Evolutionary conservation across 2,329 filamentous ascomycete genomes (phyloP), one percentile per base, ranked within the genome.

Genomic region (Penicillium olsonii): DNA sequence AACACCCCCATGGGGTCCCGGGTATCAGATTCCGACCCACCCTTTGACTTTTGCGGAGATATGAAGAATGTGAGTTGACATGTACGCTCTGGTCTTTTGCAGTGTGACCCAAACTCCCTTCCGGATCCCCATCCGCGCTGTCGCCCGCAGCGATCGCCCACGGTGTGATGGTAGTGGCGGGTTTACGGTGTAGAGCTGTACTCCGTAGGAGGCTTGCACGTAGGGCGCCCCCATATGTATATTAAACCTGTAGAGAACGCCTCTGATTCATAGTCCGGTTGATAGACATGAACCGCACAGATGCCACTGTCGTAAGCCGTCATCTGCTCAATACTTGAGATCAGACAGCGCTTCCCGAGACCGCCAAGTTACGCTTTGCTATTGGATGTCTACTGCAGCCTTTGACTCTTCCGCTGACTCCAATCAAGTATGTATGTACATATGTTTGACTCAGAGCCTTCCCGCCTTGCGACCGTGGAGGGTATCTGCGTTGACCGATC

Each of bases 111-210:
- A 48, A n/a, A 45, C 33, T 8, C 18, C 20, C 24, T 15, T 12
- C 27, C 42, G 51, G 44, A 26, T 29, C 24, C 15, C 38, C 31
- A 41, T 52, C 42, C 45, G 47, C 44, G 39, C 42, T 34, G 18
- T 38, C 33, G 42, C 33, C 27, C 37, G 50, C 47, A 43, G 40
- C 39, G 47, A 53, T 54, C 42, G 34, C 29, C 38, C 37, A 50
- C 29, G 50, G 26, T 50, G 38, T 42, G 40, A 48, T 42, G 42
- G 18, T n/a, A 19, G 41, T 48, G 44, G 44, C 33, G 27, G 49
- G 44, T 45, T 46, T 37, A 52, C 49, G 42, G 49, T 41, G 49
- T 41, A 37, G 49, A 48, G 31, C 45, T 53, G 41, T 20, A n/a
- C n/a, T n/a, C n/a, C n/a, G n/a, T n/a, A n/a, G n/a, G 29, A 39